These are phyloP conservation scores for Penicillium verrucosum DNA, from an alignment of 2,329 filamentous ascomycete genomes.

Conservation along the genomic window DNA sequence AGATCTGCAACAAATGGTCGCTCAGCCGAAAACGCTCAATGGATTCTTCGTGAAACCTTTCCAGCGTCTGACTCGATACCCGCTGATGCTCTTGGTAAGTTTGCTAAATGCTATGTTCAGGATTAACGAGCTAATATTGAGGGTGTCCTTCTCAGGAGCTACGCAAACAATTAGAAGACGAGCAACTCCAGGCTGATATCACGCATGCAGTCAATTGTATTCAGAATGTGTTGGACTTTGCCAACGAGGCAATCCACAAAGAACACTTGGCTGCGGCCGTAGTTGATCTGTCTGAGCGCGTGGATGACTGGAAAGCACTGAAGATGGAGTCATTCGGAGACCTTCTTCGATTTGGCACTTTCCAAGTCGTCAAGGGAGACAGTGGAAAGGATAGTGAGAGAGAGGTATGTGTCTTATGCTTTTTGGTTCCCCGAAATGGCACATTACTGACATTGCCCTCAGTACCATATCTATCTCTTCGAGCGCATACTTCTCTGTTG, in stretches of 20 bases:
- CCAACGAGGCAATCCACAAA: slow-evolving; percentile 86
- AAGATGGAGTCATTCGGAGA: slow-evolving; percentile 88
- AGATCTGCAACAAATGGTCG: slow-evolving; percentile 69
- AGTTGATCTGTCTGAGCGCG: slow-evolving; percentile 73
- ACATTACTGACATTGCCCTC: slow-evolving; percentile 17
- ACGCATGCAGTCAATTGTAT: slow-evolving; percentile 74
- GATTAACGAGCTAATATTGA: not conserved
- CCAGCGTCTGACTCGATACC: slow-evolving; percentile 92
- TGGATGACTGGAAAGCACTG: slow-evolving; percentile 97
- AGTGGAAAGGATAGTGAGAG: slow-evolving; percentile 81
- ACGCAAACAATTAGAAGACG: slow-evolving; percentile 75
- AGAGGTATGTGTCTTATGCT: slow-evolving; percentile 59
- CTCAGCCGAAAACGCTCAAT: slow-evolving; percentile 81
- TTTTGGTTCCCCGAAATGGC: not conserved
- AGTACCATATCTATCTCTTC: slow-evolving; percentile 98
- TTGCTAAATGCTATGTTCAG: slow-evolving; percentile 5
- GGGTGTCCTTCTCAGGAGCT: slow-evolving; percentile 60
- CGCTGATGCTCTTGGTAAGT: slow-evolving; percentile 75
- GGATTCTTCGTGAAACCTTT: slow-evolving; percentile 96
- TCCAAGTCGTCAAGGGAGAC: slow-evolving; percentile 79
- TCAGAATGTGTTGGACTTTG: slow-evolving; percentile 74
- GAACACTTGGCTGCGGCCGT: slow-evolving; percentile 81
- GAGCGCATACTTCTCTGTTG: slow-evolving; percentile 93
- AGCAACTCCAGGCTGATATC: slow-evolving; percentile 68
- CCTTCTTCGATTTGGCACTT: slow-evolving; percentile 81